These are phyloP conservation scores for Oldenlandia corymbosa DNA, from an alignment of 257 asterid species.

Conservation along the genomic window DNA sequence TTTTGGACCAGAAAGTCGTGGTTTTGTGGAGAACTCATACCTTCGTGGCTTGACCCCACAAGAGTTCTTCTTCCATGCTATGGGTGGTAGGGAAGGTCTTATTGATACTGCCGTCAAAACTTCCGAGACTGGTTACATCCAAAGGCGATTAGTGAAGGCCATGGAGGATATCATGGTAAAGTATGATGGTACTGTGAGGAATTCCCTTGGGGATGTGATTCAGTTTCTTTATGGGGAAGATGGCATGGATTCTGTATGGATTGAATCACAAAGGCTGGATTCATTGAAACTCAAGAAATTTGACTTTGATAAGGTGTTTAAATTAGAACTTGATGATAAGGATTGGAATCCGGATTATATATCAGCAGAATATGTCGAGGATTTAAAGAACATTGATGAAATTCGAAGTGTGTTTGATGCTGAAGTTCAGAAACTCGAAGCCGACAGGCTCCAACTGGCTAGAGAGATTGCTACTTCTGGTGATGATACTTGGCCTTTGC, in stretches of 20 bases:
- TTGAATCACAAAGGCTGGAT: constrained; percentile 88
- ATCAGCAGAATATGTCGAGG: constrained; percentile 85
- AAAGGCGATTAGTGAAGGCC: constrained; percentile 96
- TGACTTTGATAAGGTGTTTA: constrained; percentile 61
- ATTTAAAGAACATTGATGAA: constrained; percentile 79
- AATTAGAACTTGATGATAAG: constrained; percentile 75
- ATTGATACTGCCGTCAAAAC: constrained; percentile 99
- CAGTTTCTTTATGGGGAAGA: constrained; percentile 99
- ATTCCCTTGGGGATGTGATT: constrained; percentile 95
- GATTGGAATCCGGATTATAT: constrained; percentile 90
- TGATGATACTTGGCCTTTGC: constrained; percentile 89
- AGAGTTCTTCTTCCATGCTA: constrained; percentile 98
- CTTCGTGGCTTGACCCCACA: constrained; percentile 96
- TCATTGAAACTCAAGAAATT: constrained; percentile 77
- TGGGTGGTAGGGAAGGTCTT: constrained; percentile 99
- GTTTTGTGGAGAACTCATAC: constrained; percentile 97
- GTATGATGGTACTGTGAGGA: constrained; percentile 97
- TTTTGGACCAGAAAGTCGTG: constrained; percentile 98
- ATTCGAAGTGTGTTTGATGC: constrained; percentile 98
- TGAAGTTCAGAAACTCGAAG: constrained; percentile 89
- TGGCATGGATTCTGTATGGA: constrained; percentile 99
- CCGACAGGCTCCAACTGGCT: constrained; percentile 85
- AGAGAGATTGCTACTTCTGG: constrained; percentile 92
- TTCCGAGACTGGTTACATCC: constrained; percentile 97
- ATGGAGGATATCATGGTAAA: constrained; percentile 99